Conservation (phyloP, 306 rosid species). For the Erythrophleum fordii region DNA sequence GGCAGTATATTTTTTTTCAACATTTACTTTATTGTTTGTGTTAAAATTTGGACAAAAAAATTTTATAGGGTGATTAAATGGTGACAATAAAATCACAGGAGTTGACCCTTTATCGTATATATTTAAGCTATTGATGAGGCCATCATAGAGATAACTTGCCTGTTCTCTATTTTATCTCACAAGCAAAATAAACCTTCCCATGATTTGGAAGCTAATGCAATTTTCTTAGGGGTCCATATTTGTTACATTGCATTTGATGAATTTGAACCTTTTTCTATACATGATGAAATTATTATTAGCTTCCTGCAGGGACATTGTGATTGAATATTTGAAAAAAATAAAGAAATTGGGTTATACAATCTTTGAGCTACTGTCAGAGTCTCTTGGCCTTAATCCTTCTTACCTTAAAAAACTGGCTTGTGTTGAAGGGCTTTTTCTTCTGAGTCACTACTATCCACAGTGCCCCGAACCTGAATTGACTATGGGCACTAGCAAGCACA, state of each 20-base stretch:
- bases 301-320: slow-evolving; percentile 43
- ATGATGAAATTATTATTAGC: neutral
- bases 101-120: too few species aligned
- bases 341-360: slow-evolving; percentile 40
- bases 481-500: slow-evolving; percentile 49
- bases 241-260: neutral
- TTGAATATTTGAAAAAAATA: slow-evolving; percentile 46
- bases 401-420: slow-evolving; percentile 47
- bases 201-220: neutral
- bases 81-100: too few species aligned
- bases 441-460: slow-evolving; percentile 52
- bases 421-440: slow-evolving; percentile 34
- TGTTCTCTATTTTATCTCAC: too few species aligned
- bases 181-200: neutral
- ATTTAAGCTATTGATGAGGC: too few species aligned
- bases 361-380: slow-evolving; percentile 59
- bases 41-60: too few species aligned
- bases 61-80: too few species aligned
- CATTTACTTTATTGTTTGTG: too few species aligned
- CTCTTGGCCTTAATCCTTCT: slow-evolving; percentile 46
- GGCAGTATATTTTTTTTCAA: too few species aligned
- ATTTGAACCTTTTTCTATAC: neutral
- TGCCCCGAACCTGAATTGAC: slow-evolving; percentile 63
- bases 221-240: neutral
- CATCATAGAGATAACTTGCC: too few species aligned